Conservation (phyloP, 2,329 filamentous ascomycete species). For the Fusarium robinianum region DNA sequence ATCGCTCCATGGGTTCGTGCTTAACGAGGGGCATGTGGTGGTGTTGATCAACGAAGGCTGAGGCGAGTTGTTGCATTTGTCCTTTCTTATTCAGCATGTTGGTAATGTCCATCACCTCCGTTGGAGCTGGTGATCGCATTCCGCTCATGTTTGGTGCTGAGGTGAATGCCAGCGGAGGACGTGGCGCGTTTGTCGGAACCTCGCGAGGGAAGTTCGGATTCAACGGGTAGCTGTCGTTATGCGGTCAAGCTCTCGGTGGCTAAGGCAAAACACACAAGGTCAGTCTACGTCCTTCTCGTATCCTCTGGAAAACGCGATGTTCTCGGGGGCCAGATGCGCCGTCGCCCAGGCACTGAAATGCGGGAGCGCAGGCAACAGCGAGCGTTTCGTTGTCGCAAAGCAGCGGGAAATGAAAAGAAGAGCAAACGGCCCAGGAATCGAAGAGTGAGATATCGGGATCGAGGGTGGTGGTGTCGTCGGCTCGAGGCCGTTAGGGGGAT, state of each 20-base stretch:
- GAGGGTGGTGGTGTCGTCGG: conserved; percentile 19
- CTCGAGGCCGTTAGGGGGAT: conserved; percentile 8
- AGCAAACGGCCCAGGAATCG: conserved; percentile 6
- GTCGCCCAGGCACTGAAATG: too few species aligned
- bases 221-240: conserved; percentile 33
- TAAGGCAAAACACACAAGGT: conserved; percentile 24
- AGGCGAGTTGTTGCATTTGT: conserved; percentile 43
- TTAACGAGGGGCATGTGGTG: conserved; percentile 43
- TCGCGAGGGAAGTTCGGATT: conserved; percentile 27
- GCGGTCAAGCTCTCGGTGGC: conserved; percentile 32
- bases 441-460: conserved; percentile 10
- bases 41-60: conserved; percentile 40
- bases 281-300: too few species aligned
- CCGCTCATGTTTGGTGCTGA: conserved; percentile 39
- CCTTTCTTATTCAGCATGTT: conserved; percentile 58
- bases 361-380: too few species aligned
- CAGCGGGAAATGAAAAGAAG: too few species aligned
- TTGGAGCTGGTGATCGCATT: conserved; percentile 51
- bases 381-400: too few species aligned
- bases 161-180: conserved; percentile 22
- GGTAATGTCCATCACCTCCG: conserved; percentile 58
- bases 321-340: too few species aligned
- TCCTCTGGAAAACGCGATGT: too few species aligned
- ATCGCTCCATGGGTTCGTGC: conserved; percentile 54
- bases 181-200: conserved; percentile 29